Evolutionary conservation across 208 protist species (phyloP).

Genomic region (Crithidia sp.): DNA sequence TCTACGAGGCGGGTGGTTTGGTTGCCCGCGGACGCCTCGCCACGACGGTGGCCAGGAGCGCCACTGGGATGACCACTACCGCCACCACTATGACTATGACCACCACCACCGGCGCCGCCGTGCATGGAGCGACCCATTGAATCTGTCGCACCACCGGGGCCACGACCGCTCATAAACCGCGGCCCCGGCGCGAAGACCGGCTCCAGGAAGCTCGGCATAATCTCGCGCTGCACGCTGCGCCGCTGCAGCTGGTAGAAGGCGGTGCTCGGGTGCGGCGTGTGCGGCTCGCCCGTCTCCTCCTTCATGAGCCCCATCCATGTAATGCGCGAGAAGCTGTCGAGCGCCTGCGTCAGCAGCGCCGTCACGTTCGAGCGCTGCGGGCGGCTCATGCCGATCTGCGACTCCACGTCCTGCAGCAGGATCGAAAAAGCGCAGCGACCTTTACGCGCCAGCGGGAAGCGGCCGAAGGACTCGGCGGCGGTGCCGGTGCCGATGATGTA

Average conservation of each 20-base stretch:
- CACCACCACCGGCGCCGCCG: slow-evolving; percentile 11
- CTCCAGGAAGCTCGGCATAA: slow-evolving; percentile 85
- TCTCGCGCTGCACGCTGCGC: slow-evolving; percentile 78
- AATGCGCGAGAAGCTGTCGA: slow-evolving; percentile 85
- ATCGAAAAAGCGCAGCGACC: slow-evolving; percentile 77
- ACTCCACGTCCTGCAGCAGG: slow-evolving; percentile 86
- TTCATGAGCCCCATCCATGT: slow-evolving; percentile 90
- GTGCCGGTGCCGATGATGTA: slow-evolving; percentile 89
- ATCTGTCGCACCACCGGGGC: neutral
- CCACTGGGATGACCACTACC: slow-evolving; percentile 3
- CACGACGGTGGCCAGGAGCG: neutral
- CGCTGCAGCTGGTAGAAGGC: slow-evolving; percentile 74
- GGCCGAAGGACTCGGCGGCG: slow-evolving; percentile 71
- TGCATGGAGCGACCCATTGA: slow-evolving; percentile 13
- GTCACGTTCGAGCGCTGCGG: slow-evolving; percentile 71
- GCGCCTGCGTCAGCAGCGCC: slow-evolving; percentile 61
- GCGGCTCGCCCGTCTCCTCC: slow-evolving; percentile 68
- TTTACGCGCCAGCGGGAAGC: slow-evolving; percentile 79
- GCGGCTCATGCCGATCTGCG: slow-evolving; percentile 70
- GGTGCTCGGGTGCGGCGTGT: slow-evolving; percentile 47
- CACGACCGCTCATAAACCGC: slow-evolving; percentile 27
- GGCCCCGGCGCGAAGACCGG: slow-evolving; percentile 51
- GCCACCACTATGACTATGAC: neutral
- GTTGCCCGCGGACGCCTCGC: slow-evolving; percentile 23
- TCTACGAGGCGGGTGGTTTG: slow-evolving; percentile 47